Percentiles rank a stretch among this genome's conserved stretches.
These are phyloP conservation scores for Cryoendolithus antarcticus DNA, from an alignment of 2,329 filamentous ascomycete genomes.

Conservation along the genomic window DNA sequence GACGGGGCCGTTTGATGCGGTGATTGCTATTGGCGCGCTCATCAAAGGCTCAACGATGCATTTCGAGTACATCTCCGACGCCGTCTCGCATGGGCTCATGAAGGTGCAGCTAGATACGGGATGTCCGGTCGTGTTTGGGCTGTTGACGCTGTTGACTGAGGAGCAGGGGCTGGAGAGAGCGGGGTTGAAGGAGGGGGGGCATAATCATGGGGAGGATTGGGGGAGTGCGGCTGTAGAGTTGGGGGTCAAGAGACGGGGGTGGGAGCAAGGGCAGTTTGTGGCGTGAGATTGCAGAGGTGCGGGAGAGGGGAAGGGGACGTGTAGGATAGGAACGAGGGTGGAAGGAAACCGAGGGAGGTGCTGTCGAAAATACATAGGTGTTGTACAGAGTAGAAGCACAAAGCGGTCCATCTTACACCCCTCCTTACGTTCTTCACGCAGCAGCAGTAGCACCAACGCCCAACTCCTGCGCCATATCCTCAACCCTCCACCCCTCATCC, in stretches of 20 bases:
- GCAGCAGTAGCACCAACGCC: conserved; percentile 32
- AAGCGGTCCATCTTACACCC: too few relatives aligned
- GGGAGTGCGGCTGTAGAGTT: conserved; percentile 88
- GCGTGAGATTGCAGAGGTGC: conserved; percentile 18
- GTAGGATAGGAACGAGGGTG: too few relatives aligned
- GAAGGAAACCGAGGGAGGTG: too few relatives aligned
- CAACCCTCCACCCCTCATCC: conserved; percentile 57
- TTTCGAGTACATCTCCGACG: conserved; percentile 95
- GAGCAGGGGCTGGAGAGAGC: conserved; percentile 78
- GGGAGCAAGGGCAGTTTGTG: conserved; percentile 57
- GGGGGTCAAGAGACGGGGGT: conserved; percentile 73
- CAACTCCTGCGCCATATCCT: conserved; percentile 45
- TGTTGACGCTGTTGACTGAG: conserved; percentile 79
- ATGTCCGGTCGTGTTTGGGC: conserved; percentile 80
- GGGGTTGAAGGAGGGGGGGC: conserved; percentile 51
- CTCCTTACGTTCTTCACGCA: conserved; percentile 3
- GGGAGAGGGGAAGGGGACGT: too few relatives aligned
- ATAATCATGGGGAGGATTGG: conserved; percentile 98
- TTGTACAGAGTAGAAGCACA: too few relatives aligned
- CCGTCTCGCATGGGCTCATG: conserved; percentile 87
- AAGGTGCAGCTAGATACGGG: conserved; percentile 80
- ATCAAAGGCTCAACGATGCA: conserved; percentile 99
- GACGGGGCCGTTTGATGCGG: conserved; percentile 67
- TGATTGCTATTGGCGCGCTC: conserved; percentile 88
- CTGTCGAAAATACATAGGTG: too few relatives aligned